Evolutionary conservation across 225 moss, liverwort and hornwort species (phyloP).

Genomic region (Physcomitrium patens): DNA sequence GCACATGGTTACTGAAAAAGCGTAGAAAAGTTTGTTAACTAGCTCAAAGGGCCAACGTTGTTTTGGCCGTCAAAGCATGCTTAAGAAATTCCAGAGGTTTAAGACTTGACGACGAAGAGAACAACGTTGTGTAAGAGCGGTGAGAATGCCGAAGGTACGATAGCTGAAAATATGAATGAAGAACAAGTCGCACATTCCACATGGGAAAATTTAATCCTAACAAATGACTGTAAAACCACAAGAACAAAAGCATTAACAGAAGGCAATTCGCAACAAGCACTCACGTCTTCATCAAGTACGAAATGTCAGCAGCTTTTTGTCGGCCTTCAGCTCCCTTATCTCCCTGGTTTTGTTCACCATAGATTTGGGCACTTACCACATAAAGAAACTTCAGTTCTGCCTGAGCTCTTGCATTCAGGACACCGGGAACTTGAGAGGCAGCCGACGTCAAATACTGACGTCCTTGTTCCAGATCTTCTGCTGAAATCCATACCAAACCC

Average conservation of each 20-base stretch:
- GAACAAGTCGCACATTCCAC: not conserved
- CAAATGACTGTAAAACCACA: not conserved
- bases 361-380: constrained; percentile 72
- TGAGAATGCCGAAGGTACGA: constrained; percentile 6
- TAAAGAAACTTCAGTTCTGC: constrained; percentile 69
- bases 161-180: constrained; percentile 9
- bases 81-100: not conserved
- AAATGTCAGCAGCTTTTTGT: constrained; percentile 64
- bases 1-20: not conserved
- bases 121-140: constrained; percentile 11
- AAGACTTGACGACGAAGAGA: not conserved
- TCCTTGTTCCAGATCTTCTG: constrained; percentile 60
- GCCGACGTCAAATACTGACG: constrained; percentile 26
- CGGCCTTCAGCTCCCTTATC: constrained; percentile 39
- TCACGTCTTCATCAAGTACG: constrained; percentile 55
- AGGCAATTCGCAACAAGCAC: constrained; percentile 20
- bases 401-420: constrained; percentile 51
- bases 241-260: not conserved
- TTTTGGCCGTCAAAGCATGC: constrained; percentile 7
- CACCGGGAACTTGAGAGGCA: constrained; percentile 26
- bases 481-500: constrained; percentile 16
- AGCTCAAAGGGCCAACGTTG: not conserved
- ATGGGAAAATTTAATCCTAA: constrained; percentile 14
- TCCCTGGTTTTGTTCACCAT: constrained; percentile 58
- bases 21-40: not conserved